Evolutionary conservation across 352 stramenopile species (phyloP).

Genomic region (Blastocystis sp.): DNA sequence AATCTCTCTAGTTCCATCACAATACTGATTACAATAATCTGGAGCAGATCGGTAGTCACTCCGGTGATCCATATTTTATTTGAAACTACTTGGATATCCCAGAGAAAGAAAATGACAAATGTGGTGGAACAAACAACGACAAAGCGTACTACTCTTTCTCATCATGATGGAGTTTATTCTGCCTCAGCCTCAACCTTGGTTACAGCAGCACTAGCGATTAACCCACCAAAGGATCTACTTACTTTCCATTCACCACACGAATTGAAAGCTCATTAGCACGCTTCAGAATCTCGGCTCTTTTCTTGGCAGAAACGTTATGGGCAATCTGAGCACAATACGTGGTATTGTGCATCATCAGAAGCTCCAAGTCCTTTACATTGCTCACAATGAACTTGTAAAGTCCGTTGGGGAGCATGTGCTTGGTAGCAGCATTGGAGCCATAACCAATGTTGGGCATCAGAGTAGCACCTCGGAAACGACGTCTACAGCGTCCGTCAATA

Average conservation of each 20-base stretch:
- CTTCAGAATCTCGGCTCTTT: slow-evolving; percentile 91
- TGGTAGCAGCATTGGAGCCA: slow-evolving; percentile 94
- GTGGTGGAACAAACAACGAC: too few species aligned
- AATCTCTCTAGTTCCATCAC: slow-evolving; percentile 10
- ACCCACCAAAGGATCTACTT: slow-evolving; percentile 69
- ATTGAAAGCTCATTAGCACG: slow-evolving; percentile 94
- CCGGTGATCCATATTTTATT: neutral
- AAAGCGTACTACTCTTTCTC: too few species aligned
- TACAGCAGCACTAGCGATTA: slow-evolving; percentile 20
- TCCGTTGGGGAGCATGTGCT: slow-evolving; percentile 91
- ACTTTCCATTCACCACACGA: slow-evolving; percentile 85
- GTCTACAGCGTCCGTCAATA: slow-evolving; percentile 97
- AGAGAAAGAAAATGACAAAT: neutral
- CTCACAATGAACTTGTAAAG: slow-evolving; percentile 97
- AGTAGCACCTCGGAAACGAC: slow-evolving; percentile 95
- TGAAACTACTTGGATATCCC: neutral
- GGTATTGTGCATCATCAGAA: slow-evolving; percentile 88
- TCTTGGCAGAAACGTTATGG: slow-evolving; percentile 89
- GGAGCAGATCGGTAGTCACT: neutral
- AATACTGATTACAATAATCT: slow-evolving; percentile 12
- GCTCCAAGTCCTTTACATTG: slow-evolving; percentile 94
- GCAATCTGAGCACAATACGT: slow-evolving; percentile 97
- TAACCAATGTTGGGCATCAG: slow-evolving; percentile 97
- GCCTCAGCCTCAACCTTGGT: slow-evolving; percentile 55
- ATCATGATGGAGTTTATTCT: neutral